A percentile compares a stretch with the other conserved stretches of the same genome.
phyloP scores from a whole-genome alignment of 2,329 filamentous ascomycete species.

The Dothideomycetes sp. region DNA sequence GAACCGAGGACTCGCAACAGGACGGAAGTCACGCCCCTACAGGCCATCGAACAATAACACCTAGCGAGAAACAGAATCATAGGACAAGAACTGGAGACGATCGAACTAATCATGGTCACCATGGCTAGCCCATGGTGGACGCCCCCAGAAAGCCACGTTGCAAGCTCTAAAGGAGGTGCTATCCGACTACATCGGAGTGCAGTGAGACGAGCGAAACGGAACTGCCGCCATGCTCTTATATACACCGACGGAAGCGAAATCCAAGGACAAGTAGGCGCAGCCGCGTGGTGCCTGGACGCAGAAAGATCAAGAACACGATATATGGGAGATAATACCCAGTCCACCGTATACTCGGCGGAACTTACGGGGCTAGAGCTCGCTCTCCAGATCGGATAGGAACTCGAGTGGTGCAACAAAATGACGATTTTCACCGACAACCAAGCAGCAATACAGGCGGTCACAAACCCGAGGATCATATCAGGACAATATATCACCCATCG shows the following conservation, averaged over 20 bases:
- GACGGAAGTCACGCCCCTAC: neutral
- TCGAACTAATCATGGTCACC: neutral
- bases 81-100: neutral
- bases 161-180: neutral
- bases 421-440: constrained; percentile 2
- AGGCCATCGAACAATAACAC: neutral
- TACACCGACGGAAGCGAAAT: constrained; percentile 1
- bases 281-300: neutral
- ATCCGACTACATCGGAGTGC: neutral
- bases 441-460: constrained; percentile 2
- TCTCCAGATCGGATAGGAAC: constrained; percentile 4
- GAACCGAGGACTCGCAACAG: neutral
- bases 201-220: neutral
- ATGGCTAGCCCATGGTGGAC: neutral
- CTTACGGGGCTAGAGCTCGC: constrained; percentile 1
- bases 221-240: neutral
- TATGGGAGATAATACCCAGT: neutral
- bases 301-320: neutral
- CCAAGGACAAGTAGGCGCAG: neutral
- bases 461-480: neutral
- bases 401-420: neutral
- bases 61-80: neutral
- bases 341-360: neutral
- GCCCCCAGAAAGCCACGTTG: neutral
- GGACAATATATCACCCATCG: constrained; percentile 1